These are phyloP conservation scores for Cenchrus fungigraminus DNA, from an alignment of 176 grass and related monocot species.

Conservation along the genomic window DNA sequence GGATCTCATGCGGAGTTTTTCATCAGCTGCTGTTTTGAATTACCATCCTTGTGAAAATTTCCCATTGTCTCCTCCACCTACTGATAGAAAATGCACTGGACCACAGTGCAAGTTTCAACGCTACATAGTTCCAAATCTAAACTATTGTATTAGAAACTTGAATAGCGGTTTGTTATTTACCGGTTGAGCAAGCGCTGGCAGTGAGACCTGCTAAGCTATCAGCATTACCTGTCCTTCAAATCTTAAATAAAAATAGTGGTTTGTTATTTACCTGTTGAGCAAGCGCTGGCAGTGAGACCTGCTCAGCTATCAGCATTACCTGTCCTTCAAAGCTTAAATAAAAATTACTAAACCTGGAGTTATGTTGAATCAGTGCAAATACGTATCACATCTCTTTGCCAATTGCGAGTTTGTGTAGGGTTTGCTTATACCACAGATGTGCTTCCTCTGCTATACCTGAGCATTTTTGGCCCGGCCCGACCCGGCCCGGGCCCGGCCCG, in stretches of 20 bases:
- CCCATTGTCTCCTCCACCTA: conserved; percentile 65
- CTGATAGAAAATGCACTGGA: conserved; percentile 82
- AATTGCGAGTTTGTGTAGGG: too few species aligned
- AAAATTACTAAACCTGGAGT: conserved; percentile 19
- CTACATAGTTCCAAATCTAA: conserved; percentile 16
- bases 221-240: conserved; percentile 73
- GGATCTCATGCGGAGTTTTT: conserved; percentile 27
- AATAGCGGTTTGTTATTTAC: conserved; percentile 94
- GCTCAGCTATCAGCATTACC: conserved; percentile 60
- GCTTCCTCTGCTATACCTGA: conserved; percentile 55
- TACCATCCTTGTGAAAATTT: conserved; percentile 95
- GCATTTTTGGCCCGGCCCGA: conserved; percentile 33
- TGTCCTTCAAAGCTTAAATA: conserved; percentile 79
- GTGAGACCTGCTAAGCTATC: conserved; percentile 64
- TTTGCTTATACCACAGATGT: too few species aligned
- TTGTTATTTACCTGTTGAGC: conserved; percentile 88
- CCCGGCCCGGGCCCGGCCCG: too few species aligned
- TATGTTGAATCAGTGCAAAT: too few species aligned
- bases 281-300: conserved; percentile 69
- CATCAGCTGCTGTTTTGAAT: conserved; percentile 49
- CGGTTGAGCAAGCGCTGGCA: conserved; percentile 75
- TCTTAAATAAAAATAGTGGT: conserved; percentile 89
- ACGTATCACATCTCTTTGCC: too few species aligned
- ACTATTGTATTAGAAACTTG: conserved; percentile 52
- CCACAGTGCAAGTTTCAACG: conserved; percentile 80